A percentile compares a stretch with the other conserved stretches of the same genome.
Evolutionary conservation across 1,284 basidiomycete species (phyloP).

Genomic region (Cryptococcus neoformans): DNA sequence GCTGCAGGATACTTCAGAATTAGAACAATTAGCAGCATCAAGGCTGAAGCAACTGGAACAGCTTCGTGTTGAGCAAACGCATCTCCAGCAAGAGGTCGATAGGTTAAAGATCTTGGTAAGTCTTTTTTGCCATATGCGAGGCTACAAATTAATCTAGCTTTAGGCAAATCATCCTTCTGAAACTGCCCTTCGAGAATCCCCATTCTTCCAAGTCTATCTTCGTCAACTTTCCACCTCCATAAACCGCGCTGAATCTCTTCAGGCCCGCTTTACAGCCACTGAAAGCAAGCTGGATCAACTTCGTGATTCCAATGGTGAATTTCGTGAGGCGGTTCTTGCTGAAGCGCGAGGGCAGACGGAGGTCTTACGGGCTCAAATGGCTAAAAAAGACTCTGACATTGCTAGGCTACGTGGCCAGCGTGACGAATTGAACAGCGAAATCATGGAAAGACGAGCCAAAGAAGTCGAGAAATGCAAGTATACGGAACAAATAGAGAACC

Average conservation of each 20-base stretch:
- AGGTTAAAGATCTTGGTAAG: constrained; percentile 26
- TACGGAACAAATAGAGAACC: constrained; percentile 65
- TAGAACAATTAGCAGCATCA: constrained; percentile 31
- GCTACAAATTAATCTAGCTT: not conserved
- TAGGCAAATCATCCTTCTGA: constrained; percentile 39
- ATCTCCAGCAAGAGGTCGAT: constrained; percentile 37
- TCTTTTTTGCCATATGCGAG: not conserved
- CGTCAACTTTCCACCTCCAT: constrained; percentile 32
- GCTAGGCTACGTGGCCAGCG: constrained; percentile 73
- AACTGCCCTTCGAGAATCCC: constrained; percentile 30
- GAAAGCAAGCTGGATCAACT: constrained; percentile 39
- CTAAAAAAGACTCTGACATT: constrained; percentile 69
- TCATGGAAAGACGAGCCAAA: constrained; percentile 67
- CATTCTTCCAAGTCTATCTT: constrained; percentile 45
- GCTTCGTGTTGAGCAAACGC: constrained; percentile 27
- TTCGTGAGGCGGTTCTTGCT: constrained; percentile 34
- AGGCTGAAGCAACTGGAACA: constrained; percentile 30
- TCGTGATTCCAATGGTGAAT: constrained; percentile 34
- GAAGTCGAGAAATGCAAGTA: constrained; percentile 63
- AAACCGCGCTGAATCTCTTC: constrained; percentile 30
- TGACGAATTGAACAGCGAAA: constrained; percentile 69
- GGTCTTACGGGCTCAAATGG: constrained; percentile 31
- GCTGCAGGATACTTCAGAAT: constrained; percentile 31
- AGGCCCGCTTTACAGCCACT: constrained; percentile 26
- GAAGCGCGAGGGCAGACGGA: constrained; percentile 40